These are phyloP conservation scores for Paramecium sonneborni DNA, from an alignment of 73 alveolate genomes.

Conservation along the genomic window DNA sequence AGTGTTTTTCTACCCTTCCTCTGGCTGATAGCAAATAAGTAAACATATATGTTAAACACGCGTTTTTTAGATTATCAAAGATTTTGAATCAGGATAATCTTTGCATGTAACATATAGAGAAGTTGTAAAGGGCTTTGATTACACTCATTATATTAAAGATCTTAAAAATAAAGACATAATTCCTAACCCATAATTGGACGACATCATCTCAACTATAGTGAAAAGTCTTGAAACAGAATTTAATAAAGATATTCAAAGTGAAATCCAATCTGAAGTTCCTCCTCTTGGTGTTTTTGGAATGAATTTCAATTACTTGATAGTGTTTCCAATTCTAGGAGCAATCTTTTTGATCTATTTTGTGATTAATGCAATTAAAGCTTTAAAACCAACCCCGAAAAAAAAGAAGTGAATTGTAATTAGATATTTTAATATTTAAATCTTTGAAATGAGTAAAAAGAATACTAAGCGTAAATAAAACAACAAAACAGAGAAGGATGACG, in stretches of 20 bases:
- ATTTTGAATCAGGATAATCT: neutral
- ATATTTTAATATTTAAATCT: conserved; percentile 4
- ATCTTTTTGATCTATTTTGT: neutral
- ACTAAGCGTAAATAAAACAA: neutral
- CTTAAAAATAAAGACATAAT: neutral
- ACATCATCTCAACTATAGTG: neutral
- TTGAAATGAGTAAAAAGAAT: conserved; percentile 15
- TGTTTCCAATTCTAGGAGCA: neutral
- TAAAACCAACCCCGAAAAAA: neutral
- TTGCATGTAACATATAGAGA: neutral
- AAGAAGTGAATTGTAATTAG: neutral
- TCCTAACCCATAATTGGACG: neutral
- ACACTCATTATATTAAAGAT: neutral
- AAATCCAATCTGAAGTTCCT: neutral
- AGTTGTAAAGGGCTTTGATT: neutral
- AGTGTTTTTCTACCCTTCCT: neutral
- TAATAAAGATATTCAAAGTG: neutral
- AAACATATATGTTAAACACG: neutral
- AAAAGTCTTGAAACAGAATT: neutral
- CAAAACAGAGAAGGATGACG: conserved; percentile 8
- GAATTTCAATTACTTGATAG: neutral
- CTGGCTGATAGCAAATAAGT: neutral
- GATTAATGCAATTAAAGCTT: neutral
- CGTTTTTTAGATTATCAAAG: conserved; percentile 1
- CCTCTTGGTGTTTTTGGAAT: neutral